Conservation (phyloP, 169 alveolate genomes). For the Amoebophrya sp. region DNA sequence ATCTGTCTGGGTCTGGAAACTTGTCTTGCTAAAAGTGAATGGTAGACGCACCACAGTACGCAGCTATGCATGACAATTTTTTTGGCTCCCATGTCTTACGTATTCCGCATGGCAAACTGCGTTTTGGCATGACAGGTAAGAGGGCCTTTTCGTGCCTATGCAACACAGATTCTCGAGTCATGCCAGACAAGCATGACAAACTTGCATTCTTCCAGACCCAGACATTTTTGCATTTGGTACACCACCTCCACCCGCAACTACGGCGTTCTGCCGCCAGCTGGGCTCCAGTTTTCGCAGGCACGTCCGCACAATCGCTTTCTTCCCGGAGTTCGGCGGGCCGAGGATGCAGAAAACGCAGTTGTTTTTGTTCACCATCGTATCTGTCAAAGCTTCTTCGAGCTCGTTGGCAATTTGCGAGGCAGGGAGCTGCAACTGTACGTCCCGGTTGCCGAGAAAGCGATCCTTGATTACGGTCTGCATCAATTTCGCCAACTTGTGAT, state of each 20-base stretch:
- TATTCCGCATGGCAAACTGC: neutral
- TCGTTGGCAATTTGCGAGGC: no score
- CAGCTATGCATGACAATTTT: no score
- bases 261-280: neutral
- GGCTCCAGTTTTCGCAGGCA: neutral
- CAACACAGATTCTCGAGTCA: neutral
- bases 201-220: neutral
- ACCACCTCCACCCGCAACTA: neutral
- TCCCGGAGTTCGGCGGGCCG: neutral
- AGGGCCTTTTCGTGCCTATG: no score
- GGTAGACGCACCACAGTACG: no score
- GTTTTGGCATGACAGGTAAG: neutral
- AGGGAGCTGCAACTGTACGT: no score
- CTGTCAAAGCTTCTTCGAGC: no score
- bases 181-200: neutral
- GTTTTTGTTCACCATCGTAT: neutral
- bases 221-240: neutral
- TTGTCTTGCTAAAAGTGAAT: no score
- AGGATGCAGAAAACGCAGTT: neutral
- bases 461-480: no score
- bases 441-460: no score
- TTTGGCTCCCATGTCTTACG: no score
- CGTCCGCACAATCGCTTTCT: neutral
- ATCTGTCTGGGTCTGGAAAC: no score
- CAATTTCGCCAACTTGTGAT: no score